Evolutionary conservation across 148 eudicot genomes (phyloP).

Genomic region (Agrostemma githago): DNA sequence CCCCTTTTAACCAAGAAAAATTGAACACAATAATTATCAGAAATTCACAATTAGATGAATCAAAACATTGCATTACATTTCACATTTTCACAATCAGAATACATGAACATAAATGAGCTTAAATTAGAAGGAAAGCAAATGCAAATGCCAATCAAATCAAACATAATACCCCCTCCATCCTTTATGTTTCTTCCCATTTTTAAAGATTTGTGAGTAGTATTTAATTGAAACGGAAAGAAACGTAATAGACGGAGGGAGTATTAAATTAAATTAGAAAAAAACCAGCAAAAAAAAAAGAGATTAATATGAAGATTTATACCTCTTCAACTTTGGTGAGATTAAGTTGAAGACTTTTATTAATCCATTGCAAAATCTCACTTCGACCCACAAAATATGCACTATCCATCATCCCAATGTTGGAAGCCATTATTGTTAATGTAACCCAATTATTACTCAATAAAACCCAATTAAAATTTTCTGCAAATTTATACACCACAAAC

Average conservation of each 20-base stretch:
- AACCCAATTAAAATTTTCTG: constrained; percentile 6
- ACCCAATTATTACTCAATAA: not conserved
- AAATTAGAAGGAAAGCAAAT: not conserved
- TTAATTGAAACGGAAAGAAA: too few species aligned
- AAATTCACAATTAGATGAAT: not conserved
- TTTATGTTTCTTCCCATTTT: too few species aligned
- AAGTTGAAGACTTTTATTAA: constrained; percentile 74
- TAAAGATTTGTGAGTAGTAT: too few species aligned
- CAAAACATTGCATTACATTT: not conserved
- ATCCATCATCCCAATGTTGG: constrained; percentile 91
- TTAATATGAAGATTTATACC: constrained; percentile 30
- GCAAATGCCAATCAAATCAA: not conserved
- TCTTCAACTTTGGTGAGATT: constrained; percentile 86
- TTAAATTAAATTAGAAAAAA: not conserved
- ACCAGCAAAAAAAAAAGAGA: not conserved
- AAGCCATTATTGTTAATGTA: constrained; percentile 41
- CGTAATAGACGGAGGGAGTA: too few species aligned
- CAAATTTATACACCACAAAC: not conserved
- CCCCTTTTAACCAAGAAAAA: too few species aligned
- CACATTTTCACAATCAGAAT: not conserved
- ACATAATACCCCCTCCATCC: too few species aligned
- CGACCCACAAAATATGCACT: constrained; percentile 93
- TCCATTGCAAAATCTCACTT: constrained; percentile 81
- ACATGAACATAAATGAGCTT: not conserved
- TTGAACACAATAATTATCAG: not conserved